Evolutionary conservation across 2,329 filamentous ascomycete species (phyloP).

Genomic region (Nemania sp.): DNA sequence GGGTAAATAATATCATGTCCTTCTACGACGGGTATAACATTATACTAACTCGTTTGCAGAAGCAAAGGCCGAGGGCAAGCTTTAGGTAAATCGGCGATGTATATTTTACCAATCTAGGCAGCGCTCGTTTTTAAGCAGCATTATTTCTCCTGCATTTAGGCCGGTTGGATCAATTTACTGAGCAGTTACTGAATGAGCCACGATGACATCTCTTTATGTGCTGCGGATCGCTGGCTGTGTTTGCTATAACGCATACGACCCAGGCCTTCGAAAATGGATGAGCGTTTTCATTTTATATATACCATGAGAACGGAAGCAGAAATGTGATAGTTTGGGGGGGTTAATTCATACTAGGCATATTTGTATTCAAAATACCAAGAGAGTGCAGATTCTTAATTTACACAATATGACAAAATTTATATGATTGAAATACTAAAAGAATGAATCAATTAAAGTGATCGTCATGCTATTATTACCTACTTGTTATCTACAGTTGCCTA

Average conservation of each 20-base stretch:
- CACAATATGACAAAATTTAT: neutral
- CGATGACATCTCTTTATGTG: slow-evolving; percentile 2
- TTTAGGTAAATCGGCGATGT: slow-evolving; percentile 55
- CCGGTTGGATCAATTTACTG: neutral
- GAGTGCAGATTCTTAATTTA: slow-evolving; percentile 5
- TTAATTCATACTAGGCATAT: slow-evolving; percentile 12
- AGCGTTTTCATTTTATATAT: slow-evolving; percentile 18
- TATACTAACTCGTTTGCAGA: slow-evolving; percentile 62
- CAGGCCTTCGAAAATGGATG: slow-evolving; percentile 23
- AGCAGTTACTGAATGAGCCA: slow-evolving; percentile 4
- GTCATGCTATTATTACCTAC: too few species aligned
- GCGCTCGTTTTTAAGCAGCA: neutral
- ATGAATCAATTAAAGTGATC: neutral
- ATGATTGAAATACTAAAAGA: neutral
- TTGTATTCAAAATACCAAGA: slow-evolving; percentile 6
- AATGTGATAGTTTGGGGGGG: neutral
- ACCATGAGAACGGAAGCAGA: slow-evolving; percentile 15
- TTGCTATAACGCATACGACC: neutral
- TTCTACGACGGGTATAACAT: neutral
- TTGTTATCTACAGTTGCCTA: too few species aligned
- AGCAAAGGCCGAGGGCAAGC: slow-evolving; percentile 79
- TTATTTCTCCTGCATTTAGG: neutral
- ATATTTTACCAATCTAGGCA: neutral
- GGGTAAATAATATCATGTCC: slow-evolving; percentile 61
- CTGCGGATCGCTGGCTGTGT: neutral